Evolutionary conservation across 2,329 filamentous ascomycete genomes (phyloP).

Genomic region (Coniella lustricola): DNA sequence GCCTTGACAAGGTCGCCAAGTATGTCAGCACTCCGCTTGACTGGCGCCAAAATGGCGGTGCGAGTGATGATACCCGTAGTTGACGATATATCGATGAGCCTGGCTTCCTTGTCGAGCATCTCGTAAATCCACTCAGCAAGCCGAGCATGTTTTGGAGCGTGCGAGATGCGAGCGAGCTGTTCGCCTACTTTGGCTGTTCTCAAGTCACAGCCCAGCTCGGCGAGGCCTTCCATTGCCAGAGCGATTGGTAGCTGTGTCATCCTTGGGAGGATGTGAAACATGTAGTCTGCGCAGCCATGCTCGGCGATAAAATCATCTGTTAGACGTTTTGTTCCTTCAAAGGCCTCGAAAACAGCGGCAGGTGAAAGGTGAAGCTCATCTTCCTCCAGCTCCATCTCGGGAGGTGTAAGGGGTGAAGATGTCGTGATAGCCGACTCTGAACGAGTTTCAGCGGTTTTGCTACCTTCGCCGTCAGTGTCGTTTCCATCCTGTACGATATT

Average conservation of each 20-base stretch:
- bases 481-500: neutral
- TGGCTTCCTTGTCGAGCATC: conserved; percentile 26
- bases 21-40: conserved; percentile 17
- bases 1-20: conserved; percentile 23
- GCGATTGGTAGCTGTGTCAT: conserved; percentile 19
- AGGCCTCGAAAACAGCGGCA: neutral
- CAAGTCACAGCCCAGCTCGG: conserved; percentile 24
- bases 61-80: conserved; percentile 20
- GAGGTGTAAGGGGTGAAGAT: too few species aligned
- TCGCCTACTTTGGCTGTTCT: conserved; percentile 21
- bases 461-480: neutral
- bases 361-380: too few species aligned
- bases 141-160: conserved; percentile 22
- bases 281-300: conserved; percentile 5
- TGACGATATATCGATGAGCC: conserved; percentile 26
- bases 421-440: too few species aligned
- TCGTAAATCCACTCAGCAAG: conserved; percentile 21
- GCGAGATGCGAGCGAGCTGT: conserved; percentile 20
- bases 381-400: too few species aligned
- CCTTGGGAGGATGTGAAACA: neutral
- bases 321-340: neutral
- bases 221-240: conserved; percentile 29
- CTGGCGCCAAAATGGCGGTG: conserved; percentile 21
- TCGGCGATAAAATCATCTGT: conserved; percentile 2
- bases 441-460: too few species aligned